Evolutionary conservation across 495 filamentous ascomycete genomes (phyloP), one percentile per base, ranked within the genome.

Genomic region (Thozetella sp.): DNA sequence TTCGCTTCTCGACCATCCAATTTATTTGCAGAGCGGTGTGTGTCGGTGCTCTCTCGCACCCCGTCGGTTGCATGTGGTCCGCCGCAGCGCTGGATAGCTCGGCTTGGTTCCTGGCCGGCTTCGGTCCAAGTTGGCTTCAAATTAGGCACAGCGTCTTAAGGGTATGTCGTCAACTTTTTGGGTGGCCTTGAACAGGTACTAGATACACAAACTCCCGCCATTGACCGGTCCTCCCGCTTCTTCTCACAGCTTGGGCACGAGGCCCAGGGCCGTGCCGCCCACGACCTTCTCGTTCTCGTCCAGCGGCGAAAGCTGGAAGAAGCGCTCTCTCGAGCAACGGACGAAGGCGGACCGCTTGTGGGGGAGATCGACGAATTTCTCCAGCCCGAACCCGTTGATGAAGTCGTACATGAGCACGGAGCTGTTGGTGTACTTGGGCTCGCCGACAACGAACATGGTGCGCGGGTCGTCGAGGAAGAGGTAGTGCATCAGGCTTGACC

Each of bases 391-490:
- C 2, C 88, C 88, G 58, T 88, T 83, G 25, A 85, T 79, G 57
- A 86, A 81, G 60, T 90, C 88, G 68, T 89, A 89, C 45, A 82
- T 82, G 46, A 90, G 76, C 19, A 90, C 84, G 3, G 79, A 85
- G 24, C 69, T 73, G 57, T 82, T 84, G 11, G 81, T 86, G 26
- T 80, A 82, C 66, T 83, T 83, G 53, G 88, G 87, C 77, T 90
- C 88, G 25, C 88, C 88, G 1, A 90, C 86, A 1, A 87, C 83
- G 55, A 75, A 68, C 58, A 67, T 73, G 2, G 88, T 90, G 25
- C 88, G 83, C 60, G 86, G 83, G 60, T 90, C 88, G 69, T 90
- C 88, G 40, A 90, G 75, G 72, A 87, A 90, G 59, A 85, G 76
- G 66, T 88, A 90, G 67, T 90, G 88, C 72, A 90, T 89, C 68